Evolutionary conservation across 2,329 filamentous ascomycete genomes (phyloP).

Genomic region (Diaporthe sp.): DNA sequence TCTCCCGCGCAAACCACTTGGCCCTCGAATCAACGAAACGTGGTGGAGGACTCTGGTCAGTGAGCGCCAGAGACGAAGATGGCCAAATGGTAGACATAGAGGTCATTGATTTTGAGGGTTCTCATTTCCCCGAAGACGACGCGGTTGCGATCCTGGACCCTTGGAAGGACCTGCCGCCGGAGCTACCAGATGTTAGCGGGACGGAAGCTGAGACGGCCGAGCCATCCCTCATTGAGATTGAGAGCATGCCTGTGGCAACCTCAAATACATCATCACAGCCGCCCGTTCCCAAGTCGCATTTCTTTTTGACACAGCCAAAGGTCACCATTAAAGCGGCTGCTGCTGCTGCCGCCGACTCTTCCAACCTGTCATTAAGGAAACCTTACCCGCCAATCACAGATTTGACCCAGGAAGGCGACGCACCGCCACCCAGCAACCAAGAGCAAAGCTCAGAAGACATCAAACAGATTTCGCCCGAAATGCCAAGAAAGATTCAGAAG

Average conservation of each 20-base stretch:
- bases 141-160: constrained; percentile 42
- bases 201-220: constrained; percentile 22
- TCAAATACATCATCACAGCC: constrained; percentile 12
- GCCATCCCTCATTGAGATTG: constrained; percentile 34
- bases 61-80: constrained; percentile 75
- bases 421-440: constrained; percentile 50
- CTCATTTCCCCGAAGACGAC: constrained; percentile 49
- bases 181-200: constrained; percentile 31
- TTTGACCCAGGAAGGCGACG: constrained; percentile 41
- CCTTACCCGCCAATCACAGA: constrained; percentile 29
- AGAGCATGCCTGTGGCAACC: constrained; percentile 15
- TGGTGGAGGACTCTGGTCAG: constrained; percentile 73
- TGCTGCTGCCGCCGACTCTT: neutral
- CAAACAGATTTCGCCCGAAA: constrained; percentile 6
- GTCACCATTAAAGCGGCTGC: constrained; percentile 29
- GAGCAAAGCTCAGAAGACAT: constrained; percentile 47
- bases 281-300: constrained; percentile 39
- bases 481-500: constrained; percentile 34
- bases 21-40: constrained; percentile 31
- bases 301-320: constrained; percentile 42
- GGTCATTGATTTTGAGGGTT: constrained; percentile 70
- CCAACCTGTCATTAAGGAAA: neutral
- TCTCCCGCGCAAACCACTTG: constrained; percentile 37
- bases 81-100: constrained; percentile 75
- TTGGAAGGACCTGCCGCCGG: constrained; percentile 47